A percentile compares a stretch with the other conserved stretches of the same genome.
phyloP scores from a whole-genome alignment of 768 basidiomycete species.

The Asterophora lycoperdoides region DNA sequence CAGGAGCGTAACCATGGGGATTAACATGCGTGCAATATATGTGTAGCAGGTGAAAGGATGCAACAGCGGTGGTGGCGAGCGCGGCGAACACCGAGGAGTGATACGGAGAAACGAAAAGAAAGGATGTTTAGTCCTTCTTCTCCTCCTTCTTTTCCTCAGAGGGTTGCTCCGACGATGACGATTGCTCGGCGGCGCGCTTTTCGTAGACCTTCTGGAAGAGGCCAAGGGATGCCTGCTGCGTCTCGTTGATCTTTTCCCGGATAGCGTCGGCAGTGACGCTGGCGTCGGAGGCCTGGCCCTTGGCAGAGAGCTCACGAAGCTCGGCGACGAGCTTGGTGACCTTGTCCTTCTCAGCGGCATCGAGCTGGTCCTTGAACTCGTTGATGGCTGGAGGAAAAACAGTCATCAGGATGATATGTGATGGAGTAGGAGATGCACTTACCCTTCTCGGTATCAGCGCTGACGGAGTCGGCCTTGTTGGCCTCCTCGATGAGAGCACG shows the following conservation, averaged over 20 bases:
- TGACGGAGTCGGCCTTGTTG: constrained; percentile 94
- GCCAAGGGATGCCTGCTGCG: constrained; percentile 90
- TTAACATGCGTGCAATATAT: constrained; percentile 6
- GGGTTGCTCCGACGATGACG: constrained; percentile 39
- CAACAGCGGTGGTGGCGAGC: background rate
- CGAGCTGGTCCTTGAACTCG: constrained; percentile 98
- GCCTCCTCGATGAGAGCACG: constrained; percentile 89
- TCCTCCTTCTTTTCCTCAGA: constrained; percentile 54
- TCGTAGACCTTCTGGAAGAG: constrained; percentile 98
- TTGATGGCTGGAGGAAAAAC: constrained; percentile 62
- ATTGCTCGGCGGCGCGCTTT: constrained; percentile 79
- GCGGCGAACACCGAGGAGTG: background rate
- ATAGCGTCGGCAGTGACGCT: constrained; percentile 81
- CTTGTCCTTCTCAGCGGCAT: constrained; percentile 89
- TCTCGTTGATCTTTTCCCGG: constrained; percentile 89
- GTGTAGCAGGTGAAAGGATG: background rate
- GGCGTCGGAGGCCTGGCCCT: constrained; percentile 85
- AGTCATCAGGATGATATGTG: constrained; percentile 5
- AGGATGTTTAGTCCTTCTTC: constrained; percentile 72
- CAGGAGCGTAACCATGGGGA: background rate
- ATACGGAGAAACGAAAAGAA: background rate
- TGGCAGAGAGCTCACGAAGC: constrained; percentile 82
- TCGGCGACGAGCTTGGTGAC: constrained; percentile 83
- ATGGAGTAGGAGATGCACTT: constrained; percentile 16
- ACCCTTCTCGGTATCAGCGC: constrained; percentile 95